Conservation (phyloP, 179 eudicot species). For the Corrigiola litoralis region DNA sequence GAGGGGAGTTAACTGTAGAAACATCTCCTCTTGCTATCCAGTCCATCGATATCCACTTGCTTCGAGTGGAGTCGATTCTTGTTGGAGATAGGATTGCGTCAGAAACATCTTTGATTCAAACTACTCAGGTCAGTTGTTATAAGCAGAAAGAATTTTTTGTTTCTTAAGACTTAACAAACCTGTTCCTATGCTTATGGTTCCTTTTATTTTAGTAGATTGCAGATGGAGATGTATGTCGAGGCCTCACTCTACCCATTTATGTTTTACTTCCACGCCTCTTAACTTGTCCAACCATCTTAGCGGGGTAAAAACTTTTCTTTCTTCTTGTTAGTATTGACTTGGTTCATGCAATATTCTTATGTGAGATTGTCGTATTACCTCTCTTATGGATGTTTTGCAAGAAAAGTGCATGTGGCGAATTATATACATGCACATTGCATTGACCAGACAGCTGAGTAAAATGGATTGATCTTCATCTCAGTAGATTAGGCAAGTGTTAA, state of each 20-base stretch:
- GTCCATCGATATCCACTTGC: slow-evolving; percentile 69
- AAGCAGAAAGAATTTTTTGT: too few species aligned
- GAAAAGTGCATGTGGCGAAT: neutral
- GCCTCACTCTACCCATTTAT: slow-evolving; percentile 54
- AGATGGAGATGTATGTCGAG: slow-evolving; percentile 71
- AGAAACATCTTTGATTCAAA: slow-evolving; percentile 61
- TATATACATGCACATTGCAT: neutral
- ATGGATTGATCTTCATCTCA: too few species aligned
- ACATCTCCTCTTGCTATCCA: slow-evolving; percentile 55
- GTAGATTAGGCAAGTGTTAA: too few species aligned
- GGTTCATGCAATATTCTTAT: too few species aligned
- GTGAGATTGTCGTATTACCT: neutral
- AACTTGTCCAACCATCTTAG: slow-evolving; percentile 62
- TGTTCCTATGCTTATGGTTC: neutral
- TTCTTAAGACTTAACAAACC: neutral
- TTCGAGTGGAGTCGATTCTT: slow-evolving; percentile 70
- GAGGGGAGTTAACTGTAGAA: slow-evolving; percentile 69
- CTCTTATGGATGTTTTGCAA: neutral
- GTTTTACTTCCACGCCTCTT: slow-evolving; percentile 66
- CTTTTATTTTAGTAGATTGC: slow-evolving; percentile 65
- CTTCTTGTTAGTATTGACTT: neutral
- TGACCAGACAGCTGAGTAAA: too few species aligned
- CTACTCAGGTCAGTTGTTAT: slow-evolving; percentile 45
- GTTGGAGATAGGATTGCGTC: slow-evolving; percentile 57
- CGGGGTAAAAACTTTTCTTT: slow-evolving; percentile 50